Base-by-base conservation (phyloP, 768 basidiomycete species). In the Kwoniella bestiolae region DNA sequence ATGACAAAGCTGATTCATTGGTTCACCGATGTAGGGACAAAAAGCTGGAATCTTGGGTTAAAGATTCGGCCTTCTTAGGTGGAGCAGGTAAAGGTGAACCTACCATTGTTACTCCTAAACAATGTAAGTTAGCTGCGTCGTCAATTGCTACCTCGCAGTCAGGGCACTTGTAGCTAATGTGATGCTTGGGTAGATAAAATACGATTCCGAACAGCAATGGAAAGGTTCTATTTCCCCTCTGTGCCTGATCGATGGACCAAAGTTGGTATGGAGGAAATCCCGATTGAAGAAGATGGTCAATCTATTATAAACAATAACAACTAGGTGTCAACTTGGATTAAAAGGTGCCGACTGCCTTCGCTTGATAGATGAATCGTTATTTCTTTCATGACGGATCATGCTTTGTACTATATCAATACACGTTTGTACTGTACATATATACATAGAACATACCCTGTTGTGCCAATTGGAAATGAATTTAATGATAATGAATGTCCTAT, bases 1-100 rank as follows among this genome's bases (percentile, higher is more conserved):
- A 49, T 3, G 23, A 2, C 11, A n/a, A 34, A 28, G 28, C 60
- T 61, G 47, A 61, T 29, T 12, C 38, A 14, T 44, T 49, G 31
- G 3, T 29, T n/a, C 9, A 45, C 11, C 1, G 35, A 62, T n/a
- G 55, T 0, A 96, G 93, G 93, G 96, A 99, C 83, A 99, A 99
- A 84, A 94, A 93, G 72, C 83, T 99, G 18, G 96, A 98, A 82
- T 97, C 90, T 66, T 96, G 92, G 94, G 92, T 97, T 47, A 99
- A 98, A 77, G 96, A 98, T 72, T 89, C 92, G 2, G 86, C 91
- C 0, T 93, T 94, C 81, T 83, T 98, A 25, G 94, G 92, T 50
- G 83, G 84, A 52, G 90, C 86, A 47, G 88, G 88, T 46, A 89
- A 86, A 73, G 93, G 92, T 9, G 95, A 95, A 69, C 95, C 96